Conservation (phyloP, 495 filamentous ascomycete species). For the Cercophora scortea region DNA sequence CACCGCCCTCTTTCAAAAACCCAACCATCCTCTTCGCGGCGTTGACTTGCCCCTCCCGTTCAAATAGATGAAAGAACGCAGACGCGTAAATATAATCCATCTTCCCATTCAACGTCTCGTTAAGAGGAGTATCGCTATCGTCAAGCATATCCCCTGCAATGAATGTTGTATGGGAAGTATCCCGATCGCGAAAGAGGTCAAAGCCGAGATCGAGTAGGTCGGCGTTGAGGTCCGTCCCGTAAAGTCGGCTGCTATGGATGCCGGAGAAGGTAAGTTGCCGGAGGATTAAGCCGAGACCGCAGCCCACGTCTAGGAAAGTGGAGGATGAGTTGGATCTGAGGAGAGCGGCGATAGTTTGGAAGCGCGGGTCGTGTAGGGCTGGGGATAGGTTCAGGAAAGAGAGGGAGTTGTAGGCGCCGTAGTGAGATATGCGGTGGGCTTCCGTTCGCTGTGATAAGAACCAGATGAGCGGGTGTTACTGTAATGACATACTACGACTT, state of each 20-base stretch:
- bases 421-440: conserved; percentile 37
- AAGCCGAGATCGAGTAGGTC: conserved; percentile 37
- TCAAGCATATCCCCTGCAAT: conserved; percentile 26
- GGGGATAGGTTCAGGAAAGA: conserved; percentile 42
- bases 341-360: conserved; percentile 7
- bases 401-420: conserved; percentile 47
- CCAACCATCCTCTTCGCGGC: conserved; percentile 26
- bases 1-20: conserved; percentile 22
- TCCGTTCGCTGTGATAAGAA: conserved; percentile 7
- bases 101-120: conserved; percentile 17
- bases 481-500: not conserved
- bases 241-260: conserved; percentile 21
- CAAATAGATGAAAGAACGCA: conserved; percentile 39
- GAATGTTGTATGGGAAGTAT: conserved; percentile 11
- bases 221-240: conserved; percentile 33
- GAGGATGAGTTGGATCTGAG: conserved; percentile 23
- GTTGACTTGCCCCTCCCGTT: conserved; percentile 28
- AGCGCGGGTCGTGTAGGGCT: conserved; percentile 2
- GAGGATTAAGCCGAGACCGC: conserved; percentile 40
- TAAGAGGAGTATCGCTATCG: conserved; percentile 6
- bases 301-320: conserved; percentile 40
- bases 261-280: conserved; percentile 36
- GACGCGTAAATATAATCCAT: conserved; percentile 37
- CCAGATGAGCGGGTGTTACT: not conserved
- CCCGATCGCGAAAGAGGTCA: conserved; percentile 26